phyloP scores from a whole-genome alignment of 345 rosid genomes.

The Eucalyptus tenuipes region DNA sequence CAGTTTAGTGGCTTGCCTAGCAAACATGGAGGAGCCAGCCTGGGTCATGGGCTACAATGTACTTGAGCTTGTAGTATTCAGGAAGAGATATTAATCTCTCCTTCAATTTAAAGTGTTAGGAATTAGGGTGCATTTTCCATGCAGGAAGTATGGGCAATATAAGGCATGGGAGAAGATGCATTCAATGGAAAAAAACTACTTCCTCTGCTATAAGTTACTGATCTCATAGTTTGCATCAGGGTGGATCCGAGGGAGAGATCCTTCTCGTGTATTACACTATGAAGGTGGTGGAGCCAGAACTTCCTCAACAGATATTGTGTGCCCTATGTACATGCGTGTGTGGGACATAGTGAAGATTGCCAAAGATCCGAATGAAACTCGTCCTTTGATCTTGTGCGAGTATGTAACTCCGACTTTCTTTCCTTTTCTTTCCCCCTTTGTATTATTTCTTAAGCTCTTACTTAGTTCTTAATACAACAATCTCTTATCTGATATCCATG shows the following conservation, averaged over 20 bases:
- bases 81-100: not conserved
- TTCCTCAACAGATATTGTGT: constrained; percentile 76
- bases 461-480: not conserved
- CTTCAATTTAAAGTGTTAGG: not conserved
- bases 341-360: constrained; percentile 96
- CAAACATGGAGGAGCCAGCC: not conserved
- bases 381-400: constrained; percentile 99
- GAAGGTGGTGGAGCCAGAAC: constrained; percentile 99
- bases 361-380: constrained; percentile 69
- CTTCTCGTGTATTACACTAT: constrained; percentile 73
- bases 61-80: not conserved
- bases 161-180: not conserved
- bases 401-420: constrained; percentile 12
- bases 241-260: constrained; percentile 83
- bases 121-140: not conserved
- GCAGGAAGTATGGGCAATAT: not conserved
- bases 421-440: constrained; percentile 2
- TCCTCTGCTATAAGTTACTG: not conserved
- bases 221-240: constrained; percentile 32
- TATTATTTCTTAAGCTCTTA: not conserved
- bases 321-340: constrained; percentile 99
- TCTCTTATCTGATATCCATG: not conserved
- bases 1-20: not conserved
- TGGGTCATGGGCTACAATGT: not conserved
- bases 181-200: not conserved